Base-by-base conservation (phyloP, 2,329 filamentous ascomycete species). In the Pseudogymnoascus sp. region DNA sequence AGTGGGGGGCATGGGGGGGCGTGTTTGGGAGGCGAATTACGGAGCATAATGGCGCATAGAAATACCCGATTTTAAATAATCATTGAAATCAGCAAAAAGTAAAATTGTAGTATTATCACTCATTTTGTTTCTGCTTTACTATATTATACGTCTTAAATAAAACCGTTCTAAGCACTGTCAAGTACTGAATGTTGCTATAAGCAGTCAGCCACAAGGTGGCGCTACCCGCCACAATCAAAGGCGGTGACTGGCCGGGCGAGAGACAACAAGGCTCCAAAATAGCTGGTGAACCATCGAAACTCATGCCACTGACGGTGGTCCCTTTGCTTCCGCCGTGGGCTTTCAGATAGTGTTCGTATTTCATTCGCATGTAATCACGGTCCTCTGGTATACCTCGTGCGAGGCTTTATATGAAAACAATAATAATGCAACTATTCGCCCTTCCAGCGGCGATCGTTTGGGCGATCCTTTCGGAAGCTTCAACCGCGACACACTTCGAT, bases 211-310 rank as follows among this genome's bases (percentile, higher is more conserved):
- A 55, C 27, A 31, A 5, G 15, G 27, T 55, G 44, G 44, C 44
- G 44, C 27, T 31, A 55, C 8, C 44, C 44, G 27, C 44, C 44
- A 55, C 44, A 55, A 15, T 55, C n/a, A 15, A 12, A 29, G 44
- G 17, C 31, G 44, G 44, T 15, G 27, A 27, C 25, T 1, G 42
- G 42, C 6, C 5, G n/a, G 38, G 4, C 21, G 41, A 55, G 27
- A 55, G 44, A 55, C 44, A 55, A 55, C 27, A 31, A 55, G 44
- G 44, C 44, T 55, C 44, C 44, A 29, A 55, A 55, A 55, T 55
- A 55, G 27, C 27, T 55, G 27, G 42, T 17, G 8, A 55, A 55
- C 27, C 15, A n/a, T 55, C 31, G 27, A 55, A 55, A 15, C 44
- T 55, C 44, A 33, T 55, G n/a, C 44, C 44, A 55, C 44, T 55